Conservation (phyloP, 1,139 yeast genomes). For the Yamadazyma sp. region DNA sequence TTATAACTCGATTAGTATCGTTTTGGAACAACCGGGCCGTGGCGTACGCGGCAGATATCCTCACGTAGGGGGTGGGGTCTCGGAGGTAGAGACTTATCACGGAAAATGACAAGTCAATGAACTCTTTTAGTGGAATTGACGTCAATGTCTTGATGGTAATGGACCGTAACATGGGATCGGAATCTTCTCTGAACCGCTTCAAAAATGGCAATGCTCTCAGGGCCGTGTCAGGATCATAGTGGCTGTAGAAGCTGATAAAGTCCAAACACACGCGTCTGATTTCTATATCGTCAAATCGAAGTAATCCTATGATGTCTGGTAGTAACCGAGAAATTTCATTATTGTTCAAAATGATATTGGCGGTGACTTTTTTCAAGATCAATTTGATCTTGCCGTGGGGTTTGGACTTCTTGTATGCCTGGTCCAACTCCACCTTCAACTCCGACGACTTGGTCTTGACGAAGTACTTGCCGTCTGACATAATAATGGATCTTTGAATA, state of each 20-base stretch:
- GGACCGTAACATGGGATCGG: slow-evolving; percentile 33
- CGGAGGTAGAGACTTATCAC: slow-evolving; percentile 33
- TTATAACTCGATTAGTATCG: slow-evolving; percentile 48
- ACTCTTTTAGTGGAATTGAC: slow-evolving; percentile 56
- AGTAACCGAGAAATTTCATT: slow-evolving; percentile 68
- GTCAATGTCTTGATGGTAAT: slow-evolving; percentile 68
- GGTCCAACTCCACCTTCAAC: slow-evolving; percentile 54
- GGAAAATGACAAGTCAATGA: slow-evolving; percentile 33
- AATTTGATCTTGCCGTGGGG: slow-evolving; percentile 51
- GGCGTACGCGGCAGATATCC: slow-evolving; percentile 69
- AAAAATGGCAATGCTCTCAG: slow-evolving; percentile 57
- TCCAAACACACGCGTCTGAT: slow-evolving; percentile 67
- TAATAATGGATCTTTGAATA: slow-evolving; percentile 10
- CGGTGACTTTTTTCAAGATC: slow-evolving; percentile 73
- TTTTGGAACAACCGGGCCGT: slow-evolving; percentile 68
- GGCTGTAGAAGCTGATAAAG: slow-evolving; percentile 61
- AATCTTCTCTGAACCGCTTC: slow-evolving; percentile 46
- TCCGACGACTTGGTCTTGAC: slow-evolving; percentile 51
- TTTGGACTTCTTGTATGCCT: slow-evolving; percentile 54
- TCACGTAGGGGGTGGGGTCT: slow-evolving; percentile 59
- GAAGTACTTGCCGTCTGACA: slow-evolving; percentile 47
- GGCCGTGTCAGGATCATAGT: slow-evolving; percentile 54
- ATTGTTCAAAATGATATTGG: slow-evolving; percentile 82
- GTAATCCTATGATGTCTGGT: slow-evolving; percentile 63
- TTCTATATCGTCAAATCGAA: slow-evolving; percentile 68